These are phyloP conservation scores for Kokia cookei DNA, from an alignment of 441 rosid species.

Conservation along the genomic window DNA sequence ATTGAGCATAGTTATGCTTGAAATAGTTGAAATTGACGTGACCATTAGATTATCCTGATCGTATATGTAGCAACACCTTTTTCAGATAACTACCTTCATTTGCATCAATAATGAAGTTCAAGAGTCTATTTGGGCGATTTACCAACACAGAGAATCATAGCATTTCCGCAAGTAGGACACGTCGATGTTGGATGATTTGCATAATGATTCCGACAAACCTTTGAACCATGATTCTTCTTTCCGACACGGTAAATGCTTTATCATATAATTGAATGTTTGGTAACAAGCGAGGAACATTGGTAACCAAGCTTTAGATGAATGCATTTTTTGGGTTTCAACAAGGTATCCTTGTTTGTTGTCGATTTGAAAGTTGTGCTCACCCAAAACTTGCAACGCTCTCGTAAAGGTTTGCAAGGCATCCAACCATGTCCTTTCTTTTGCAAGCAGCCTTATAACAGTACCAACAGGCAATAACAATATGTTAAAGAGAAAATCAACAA, in stretches of 20 bases:
- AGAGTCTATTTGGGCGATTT: neutral
- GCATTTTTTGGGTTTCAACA: slow-evolving; percentile 13
- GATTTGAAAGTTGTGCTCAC: slow-evolving; percentile 1
- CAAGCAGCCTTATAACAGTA: neutral
- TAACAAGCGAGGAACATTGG: neutral
- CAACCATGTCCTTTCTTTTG: too few species aligned
- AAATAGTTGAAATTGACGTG: neutral
- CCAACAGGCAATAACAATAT: slow-evolving; percentile 17
- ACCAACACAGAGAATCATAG: neutral
- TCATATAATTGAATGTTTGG: neutral
- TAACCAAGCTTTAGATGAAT: neutral
- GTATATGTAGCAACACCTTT: slow-evolving; percentile 7
- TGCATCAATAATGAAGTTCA: too few species aligned
- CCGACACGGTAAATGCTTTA: neutral
- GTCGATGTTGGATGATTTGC: neutral
- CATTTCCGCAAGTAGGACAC: neutral
- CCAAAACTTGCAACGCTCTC: slow-evolving; percentile 15
- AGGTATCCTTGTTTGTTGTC: neutral
- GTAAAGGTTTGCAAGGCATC: slow-evolving; percentile 9
- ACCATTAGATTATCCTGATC: neutral
- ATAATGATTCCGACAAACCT: neutral
- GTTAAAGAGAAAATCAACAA: slow-evolving; percentile 26
- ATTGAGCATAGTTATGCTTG: neutral
- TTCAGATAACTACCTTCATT: slow-evolving; percentile 14
- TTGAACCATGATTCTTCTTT: neutral